phyloP scores from a whole-genome alignment of 1,284 basidiomycete species.

The Schizophyllum commune region DNA sequence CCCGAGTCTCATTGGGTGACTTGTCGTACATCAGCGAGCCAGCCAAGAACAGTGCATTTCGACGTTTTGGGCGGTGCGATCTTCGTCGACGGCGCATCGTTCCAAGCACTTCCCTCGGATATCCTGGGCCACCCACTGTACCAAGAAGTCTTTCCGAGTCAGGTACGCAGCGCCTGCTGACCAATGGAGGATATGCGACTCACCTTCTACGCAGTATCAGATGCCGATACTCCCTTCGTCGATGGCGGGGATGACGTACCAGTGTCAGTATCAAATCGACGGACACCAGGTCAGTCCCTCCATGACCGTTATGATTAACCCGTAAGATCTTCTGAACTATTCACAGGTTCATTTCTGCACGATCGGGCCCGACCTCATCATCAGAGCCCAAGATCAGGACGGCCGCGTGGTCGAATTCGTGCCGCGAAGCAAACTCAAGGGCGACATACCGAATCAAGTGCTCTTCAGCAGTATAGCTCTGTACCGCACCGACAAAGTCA shows the following conservation, averaged over 20 bases:
- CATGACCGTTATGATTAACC: background rate
- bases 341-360: constrained; percentile 6
- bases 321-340: background rate
- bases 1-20: constrained; percentile 11
- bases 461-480: background rate
- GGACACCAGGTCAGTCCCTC: constrained; percentile 1
- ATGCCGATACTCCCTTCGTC: constrained; percentile 29
- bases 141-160: constrained; percentile 20
- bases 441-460: constrained; percentile 5
- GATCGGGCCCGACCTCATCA: background rate
- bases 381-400: constrained; percentile 1
- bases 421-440: background rate
- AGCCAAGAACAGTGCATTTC: constrained; percentile 23
- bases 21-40: background rate
- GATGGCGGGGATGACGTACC: constrained; percentile 8
- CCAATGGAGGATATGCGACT: background rate
- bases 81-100: constrained; percentile 31
- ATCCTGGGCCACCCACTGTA: constrained; percentile 26
- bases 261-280: constrained; percentile 2
- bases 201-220: background rate
- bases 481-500: constrained; percentile 2
- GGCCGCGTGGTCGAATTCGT: constrained; percentile 4
- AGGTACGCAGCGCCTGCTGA: constrained; percentile 12
- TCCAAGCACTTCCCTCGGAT: constrained; percentile 27
- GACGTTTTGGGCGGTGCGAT: constrained; percentile 35